These are phyloP conservation scores for Boletus pseudopeckii DNA, from an alignment of 768 basidiomycete genomes.

Conservation along the genomic window DNA sequence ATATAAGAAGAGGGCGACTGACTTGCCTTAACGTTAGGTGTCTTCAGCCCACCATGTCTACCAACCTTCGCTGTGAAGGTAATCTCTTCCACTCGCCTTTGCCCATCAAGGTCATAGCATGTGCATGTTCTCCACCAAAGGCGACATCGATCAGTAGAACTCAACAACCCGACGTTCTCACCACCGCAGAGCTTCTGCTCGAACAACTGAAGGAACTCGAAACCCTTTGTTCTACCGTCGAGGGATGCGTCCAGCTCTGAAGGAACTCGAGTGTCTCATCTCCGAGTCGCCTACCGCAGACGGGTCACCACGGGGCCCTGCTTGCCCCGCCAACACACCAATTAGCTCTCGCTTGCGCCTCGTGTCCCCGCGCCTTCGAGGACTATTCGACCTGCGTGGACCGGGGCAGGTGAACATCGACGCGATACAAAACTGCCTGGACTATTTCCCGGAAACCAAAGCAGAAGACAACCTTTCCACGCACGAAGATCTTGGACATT, in stretches of 20 bases:
- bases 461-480: constrained; percentile 2
- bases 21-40: no score
- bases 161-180: constrained; percentile 22
- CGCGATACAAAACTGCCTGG: constrained; percentile 21
- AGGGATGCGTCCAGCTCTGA: constrained; percentile 19
- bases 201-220: constrained; percentile 28
- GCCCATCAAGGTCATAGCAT: constrained; percentile 14
- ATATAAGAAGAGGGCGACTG: constrained; percentile 12
- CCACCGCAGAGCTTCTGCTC: constrained; percentile 29
- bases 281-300: constrained; percentile 7
- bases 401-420: constrained; percentile 25
- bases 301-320: no score
- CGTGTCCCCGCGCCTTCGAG: constrained; percentile 29
- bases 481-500: constrained; percentile 7
- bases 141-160: background rate
- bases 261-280: constrained; percentile 25
- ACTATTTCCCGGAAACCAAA: constrained; percentile 20
- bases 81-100: constrained; percentile 28
- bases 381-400: constrained; percentile 29
- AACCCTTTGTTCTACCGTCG: constrained; percentile 18
- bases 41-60: constrained; percentile 7
- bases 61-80: background rate
- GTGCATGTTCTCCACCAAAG: background rate
- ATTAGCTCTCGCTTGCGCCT: constrained; percentile 9
- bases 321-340: constrained; percentile 24